These are phyloP conservation scores for Microdochium nivale DNA, from an alignment of 2,329 filamentous ascomycete genomes.

Conservation along the genomic window DNA sequence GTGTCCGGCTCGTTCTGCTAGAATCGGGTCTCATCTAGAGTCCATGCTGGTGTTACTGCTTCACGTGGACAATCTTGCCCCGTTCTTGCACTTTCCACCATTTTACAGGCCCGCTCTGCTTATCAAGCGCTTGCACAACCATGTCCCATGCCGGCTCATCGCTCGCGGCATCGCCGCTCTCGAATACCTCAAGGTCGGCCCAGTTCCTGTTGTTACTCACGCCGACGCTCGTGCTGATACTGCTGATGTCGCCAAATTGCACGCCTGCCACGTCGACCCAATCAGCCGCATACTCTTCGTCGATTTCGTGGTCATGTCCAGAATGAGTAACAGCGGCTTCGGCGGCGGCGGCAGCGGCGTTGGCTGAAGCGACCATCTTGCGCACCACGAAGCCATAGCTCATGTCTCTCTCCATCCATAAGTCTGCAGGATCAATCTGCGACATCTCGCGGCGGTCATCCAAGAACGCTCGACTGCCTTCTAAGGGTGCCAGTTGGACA, in stretches of 20 bases:
- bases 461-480: conserved; percentile 22
- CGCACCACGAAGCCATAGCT: conserved; percentile 37
- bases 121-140: conserved; percentile 18
- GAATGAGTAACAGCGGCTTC: conserved; percentile 8
- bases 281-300: background rate
- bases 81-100: background rate
- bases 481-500: conserved; percentile 35
- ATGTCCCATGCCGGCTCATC: conserved; percentile 37
- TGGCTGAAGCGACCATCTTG: conserved; percentile 21
- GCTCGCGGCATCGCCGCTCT: conserved; percentile 35
- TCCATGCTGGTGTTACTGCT: background rate
- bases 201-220: conserved; percentile 22
- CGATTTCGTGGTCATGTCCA: background rate
- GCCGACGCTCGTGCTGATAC: background rate
- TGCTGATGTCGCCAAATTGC: background rate
- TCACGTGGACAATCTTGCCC: background rate
- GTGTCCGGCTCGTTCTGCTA: too few species aligned
- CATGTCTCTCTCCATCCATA: conserved; percentile 47
- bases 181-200: conserved; percentile 35
- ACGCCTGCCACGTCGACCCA: background rate
- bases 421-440: conserved; percentile 29
- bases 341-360: conserved; percentile 6
- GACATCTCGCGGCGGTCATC: conserved; percentile 26
- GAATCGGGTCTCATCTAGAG: too few species aligned
- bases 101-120: background rate